Percentiles rank a stretch among this genome's conserved stretches.
Evolutionary conservation across 257 asterid species (phyloP).

Genomic region (Agastache rugosa): DNA sequence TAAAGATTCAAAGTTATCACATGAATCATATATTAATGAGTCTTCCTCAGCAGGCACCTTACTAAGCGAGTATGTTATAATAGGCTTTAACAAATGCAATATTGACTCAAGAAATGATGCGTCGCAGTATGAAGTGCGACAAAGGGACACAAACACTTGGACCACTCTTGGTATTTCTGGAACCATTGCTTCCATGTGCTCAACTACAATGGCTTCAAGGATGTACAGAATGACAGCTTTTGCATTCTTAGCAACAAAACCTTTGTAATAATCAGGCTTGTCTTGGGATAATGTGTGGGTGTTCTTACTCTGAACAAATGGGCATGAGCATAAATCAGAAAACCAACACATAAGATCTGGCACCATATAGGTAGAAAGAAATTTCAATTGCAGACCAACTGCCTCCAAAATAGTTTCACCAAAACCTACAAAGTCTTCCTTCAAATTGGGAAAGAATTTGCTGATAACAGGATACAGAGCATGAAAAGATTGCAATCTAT

Average conservation of each 20-base stretch:
- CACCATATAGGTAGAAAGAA: slow-evolving; percentile 70
- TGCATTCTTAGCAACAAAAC: slow-evolving; percentile 90
- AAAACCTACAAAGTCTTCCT: slow-evolving; percentile 79
- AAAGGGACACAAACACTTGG: slow-evolving; percentile 77
- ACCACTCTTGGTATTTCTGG: slow-evolving; percentile 89
- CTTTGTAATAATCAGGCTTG: slow-evolving; percentile 61
- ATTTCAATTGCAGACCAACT: slow-evolving; percentile 87
- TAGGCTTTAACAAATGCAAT: slow-evolving; percentile 73
- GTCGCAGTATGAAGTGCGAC: slow-evolving; percentile 74
- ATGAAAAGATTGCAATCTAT: slow-evolving; percentile 59
- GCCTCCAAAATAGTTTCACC: slow-evolving; percentile 93
- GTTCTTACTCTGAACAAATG: slow-evolving; percentile 64
- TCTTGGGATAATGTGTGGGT: slow-evolving; percentile 42
- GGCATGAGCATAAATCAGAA: slow-evolving; percentile 86
- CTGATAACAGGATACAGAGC: slow-evolving; percentile 70
- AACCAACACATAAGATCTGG: slow-evolving; percentile 95
- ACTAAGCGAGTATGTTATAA: slow-evolving; percentile 70
- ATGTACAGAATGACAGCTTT: slow-evolving; percentile 83
- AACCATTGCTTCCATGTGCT: slow-evolving; percentile 90
- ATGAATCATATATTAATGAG: slow-evolving; percentile 53
- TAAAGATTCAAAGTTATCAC: slow-evolving; percentile 74
- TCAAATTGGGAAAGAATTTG: slow-evolving; percentile 80
- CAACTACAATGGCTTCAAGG: slow-evolving; percentile 85
- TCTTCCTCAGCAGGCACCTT: slow-evolving; percentile 72
- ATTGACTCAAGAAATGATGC: slow-evolving; percentile 83